phyloP scores from a whole-genome alignment of 768 basidiomycete species.

The Pleurotus salmoneostramineus region DNA sequence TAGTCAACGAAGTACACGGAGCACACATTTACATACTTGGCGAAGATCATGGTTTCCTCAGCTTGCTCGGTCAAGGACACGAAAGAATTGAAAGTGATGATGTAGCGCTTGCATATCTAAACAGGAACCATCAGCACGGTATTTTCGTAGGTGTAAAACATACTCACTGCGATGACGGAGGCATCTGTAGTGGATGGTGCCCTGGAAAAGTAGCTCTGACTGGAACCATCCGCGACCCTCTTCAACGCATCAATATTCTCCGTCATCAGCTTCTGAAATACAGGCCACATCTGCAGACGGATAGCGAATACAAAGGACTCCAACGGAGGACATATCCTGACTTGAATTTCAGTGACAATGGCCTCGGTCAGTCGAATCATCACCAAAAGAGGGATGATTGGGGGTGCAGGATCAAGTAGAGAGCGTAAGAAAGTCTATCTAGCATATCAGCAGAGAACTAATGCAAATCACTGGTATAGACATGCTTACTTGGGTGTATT shows the following conservation, averaged over 20 bases:
- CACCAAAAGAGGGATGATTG: constrained; percentile 73
- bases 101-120: constrained; percentile 77
- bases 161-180: constrained; percentile 55
- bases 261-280: constrained; percentile 87
- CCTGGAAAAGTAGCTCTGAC: constrained; percentile 59
- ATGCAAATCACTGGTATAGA: background rate
- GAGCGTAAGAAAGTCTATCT: constrained; percentile 64
- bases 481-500: constrained; percentile 68
- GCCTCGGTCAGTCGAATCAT: constrained; percentile 92
- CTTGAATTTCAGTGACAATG: constrained; percentile 69
- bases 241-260: constrained; percentile 81
- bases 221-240: constrained; percentile 73
- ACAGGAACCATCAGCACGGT: too few relatives aligned
- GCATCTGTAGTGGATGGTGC: constrained; percentile 63
- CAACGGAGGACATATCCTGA: constrained; percentile 73
- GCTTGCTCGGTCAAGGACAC: constrained; percentile 76
- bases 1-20: background rate
- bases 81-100: constrained; percentile 77
- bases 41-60: constrained; percentile 96
- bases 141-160: too few relatives aligned
- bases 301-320: constrained; percentile 79
- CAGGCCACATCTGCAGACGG: constrained; percentile 88
- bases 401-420: constrained; percentile 69
- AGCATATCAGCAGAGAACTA: background rate
- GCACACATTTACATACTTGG: constrained; percentile 58